Base-by-base conservation (phyloP, 2,329 filamentous ascomycete genomes). In the Stemphylium beticola region DNA sequence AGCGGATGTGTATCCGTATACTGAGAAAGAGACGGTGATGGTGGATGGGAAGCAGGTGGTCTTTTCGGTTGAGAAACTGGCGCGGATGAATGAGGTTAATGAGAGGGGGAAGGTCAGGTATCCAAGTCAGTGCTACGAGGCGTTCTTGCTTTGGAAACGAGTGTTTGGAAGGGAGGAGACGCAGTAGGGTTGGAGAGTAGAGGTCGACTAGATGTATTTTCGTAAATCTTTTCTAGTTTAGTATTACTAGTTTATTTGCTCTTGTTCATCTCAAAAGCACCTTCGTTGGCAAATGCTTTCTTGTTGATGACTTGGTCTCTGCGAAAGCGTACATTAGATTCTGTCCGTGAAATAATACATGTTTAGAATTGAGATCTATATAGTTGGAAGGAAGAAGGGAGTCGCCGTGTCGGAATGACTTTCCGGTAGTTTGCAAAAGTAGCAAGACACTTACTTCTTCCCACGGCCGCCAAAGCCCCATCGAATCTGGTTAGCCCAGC, bases 401-500 rank as follows among this genome's bases (percentile, higher is more conserved):
- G 2, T 36, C 20, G n/a, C 14, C 17, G 8, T 22, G 26, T 44
- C 18, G 9, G 8, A n/a, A 15, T 17, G 14, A 17, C 18, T 31
- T 20, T 26, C 4, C 22, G 1, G 14, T 45, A n/a, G 26, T 26
- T 8, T 36, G 26, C 42, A 20, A 4, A 36, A 44, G 14, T 29
- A 45, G 42, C 42, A 45, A 45, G 32, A 14, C n/a, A 49, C 66
- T 69, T 60, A 71, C 64, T 75, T 74, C 61, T 73, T 71, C n/a
- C 79, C 79, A 31, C 81, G 65, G 2, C 80, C 80, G 14, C 74
- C 78, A 58, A 85, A 85, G 9, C 81, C 82, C 83, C 83, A 86
- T n/a, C 82, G 74, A 44, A 86, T 86, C 75, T 96, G 91, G 61
- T 86, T 85, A 1, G 92, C 85, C 84, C 88, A 88, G 64, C 87